Base-by-base conservation (phyloP, 2,329 filamentous ascomycete species). In the Hymenotorrendiella dingleyae region DNA sequence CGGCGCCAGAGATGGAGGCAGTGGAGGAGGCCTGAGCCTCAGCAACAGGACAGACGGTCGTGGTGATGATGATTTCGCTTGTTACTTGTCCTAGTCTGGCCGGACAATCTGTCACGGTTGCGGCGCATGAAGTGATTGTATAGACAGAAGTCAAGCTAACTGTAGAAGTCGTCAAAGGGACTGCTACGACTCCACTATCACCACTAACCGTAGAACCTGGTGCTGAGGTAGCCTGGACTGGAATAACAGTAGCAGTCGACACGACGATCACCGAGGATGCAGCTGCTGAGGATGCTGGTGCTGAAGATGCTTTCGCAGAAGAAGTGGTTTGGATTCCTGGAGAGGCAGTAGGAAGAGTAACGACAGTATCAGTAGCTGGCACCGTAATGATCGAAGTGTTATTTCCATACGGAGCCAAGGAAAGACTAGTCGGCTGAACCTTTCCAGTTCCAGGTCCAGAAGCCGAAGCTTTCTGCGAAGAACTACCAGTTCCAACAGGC, bases 91-190 rank as follows among this genome's bases (percentile, higher is more conserved):
- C 58, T 12, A 36, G 6, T 23, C n/a, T 36, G 17, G 42, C 69
- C 22, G 73, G 73, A 67, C 74, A 79, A 63, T 74, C 62, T 30
- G 67, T 65, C 28, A 70, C 59, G 44, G 62, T 61, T 17, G 67
- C 50, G 6, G 57, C 67, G 52, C 71, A 73, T 53, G 65, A 69
- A 43, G 69, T 74, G 59, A 77, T 63, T 43, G 73, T 76, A 49
- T 64, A 63, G 48, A 68, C 57, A 3, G 62, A 57, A 36, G 73
- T 76, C 47, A 66, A 21, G 14, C 29, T 35, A n/a, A 41, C 4
- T 11, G 40, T 36, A 9, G 22, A 30, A 16, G 40, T 36, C 16
- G 29, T 35, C n/a, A n/a, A n/a, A n/a, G n/a, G n/a, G n/a, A n/a
- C n/a, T n/a, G n/a, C n/a, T n/a, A n/a, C n/a, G n/a, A n/a, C n/a